Evolutionary conservation across 2,329 filamentous ascomycete species (phyloP).

Genomic region (Monosporascus sp.): DNA sequence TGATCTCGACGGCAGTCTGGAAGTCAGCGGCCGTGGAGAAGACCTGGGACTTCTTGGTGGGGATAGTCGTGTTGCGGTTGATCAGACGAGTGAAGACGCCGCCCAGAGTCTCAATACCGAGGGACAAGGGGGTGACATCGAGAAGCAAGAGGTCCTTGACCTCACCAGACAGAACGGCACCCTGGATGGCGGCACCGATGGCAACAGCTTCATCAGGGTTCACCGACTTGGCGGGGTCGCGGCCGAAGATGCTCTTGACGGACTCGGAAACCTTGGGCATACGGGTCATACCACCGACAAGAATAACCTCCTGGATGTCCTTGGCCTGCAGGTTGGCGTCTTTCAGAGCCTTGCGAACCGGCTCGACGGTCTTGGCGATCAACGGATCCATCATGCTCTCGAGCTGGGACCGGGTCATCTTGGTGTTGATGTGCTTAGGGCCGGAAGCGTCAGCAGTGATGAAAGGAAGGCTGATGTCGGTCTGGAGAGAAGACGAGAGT

Average conservation of each 20-base stretch:
- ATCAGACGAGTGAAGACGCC: slow-evolving; percentile 98
- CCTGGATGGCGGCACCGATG: slow-evolving; percentile 95
- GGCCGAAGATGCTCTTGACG: slow-evolving; percentile 94
- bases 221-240: slow-evolving; percentile 94
- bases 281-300: slow-evolving; percentile 98
- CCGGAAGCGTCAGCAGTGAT: slow-evolving; percentile 94
- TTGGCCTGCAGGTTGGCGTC: slow-evolving; percentile 86
- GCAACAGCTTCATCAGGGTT: slow-evolving; percentile 98
- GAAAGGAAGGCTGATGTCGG: slow-evolving; percentile 97
- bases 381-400: slow-evolving; percentile 89
- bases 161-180: slow-evolving; percentile 92
- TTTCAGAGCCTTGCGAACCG: slow-evolving; percentile 94
- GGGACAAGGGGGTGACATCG: slow-evolving; percentile 91
- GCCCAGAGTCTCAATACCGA: slow-evolving; percentile 96
- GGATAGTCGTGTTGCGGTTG: slow-evolving; percentile 98
- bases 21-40: slow-evolving; percentile 98
- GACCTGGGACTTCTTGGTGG: slow-evolving; percentile 97
- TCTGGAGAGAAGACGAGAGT: slow-evolving; percentile 89
- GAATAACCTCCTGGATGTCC: slow-evolving; percentile 96
- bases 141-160: slow-evolving; percentile 94
- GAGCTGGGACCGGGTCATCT: slow-evolving; percentile 87
- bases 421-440: slow-evolving; percentile 97
- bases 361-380: slow-evolving; percentile 80
- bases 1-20: slow-evolving; percentile 98
- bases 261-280: slow-evolving; percentile 98